A percentile compares a stretch with the other conserved stretches of the same genome.
Evolutionary conservation across 768 basidiomycete genomes (phyloP).

Genomic region (Sarcomyxa edulis): DNA sequence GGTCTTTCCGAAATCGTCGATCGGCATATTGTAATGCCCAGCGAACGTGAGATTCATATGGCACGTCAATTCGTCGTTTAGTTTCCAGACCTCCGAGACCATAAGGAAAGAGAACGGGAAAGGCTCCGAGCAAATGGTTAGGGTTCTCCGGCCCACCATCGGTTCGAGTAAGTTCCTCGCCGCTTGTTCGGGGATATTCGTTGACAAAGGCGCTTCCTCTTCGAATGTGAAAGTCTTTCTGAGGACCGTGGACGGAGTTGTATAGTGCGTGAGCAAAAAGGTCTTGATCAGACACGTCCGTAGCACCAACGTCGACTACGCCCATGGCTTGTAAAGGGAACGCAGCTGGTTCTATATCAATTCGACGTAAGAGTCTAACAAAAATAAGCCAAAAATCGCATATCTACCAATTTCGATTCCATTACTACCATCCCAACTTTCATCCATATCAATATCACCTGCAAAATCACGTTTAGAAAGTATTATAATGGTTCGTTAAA

Average conservation of each 20-base stretch:
- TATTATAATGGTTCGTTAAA: too few species aligned
- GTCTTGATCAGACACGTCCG: conserved; percentile 12
- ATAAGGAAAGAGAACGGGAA: conserved; percentile 29
- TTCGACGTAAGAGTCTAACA: too few species aligned
- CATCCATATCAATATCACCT: neutral
- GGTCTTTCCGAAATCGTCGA: conserved; percentile 20
- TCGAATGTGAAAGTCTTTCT: conserved; percentile 4
- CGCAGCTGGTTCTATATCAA: conserved; percentile 11
- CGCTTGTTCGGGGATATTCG: conserved; percentile 18
- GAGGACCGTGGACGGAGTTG: conserved; percentile 7
- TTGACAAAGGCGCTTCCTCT: conserved; percentile 19
- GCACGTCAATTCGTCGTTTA: conserved; percentile 8
- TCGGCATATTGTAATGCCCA: conserved; percentile 26
- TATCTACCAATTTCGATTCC: too few species aligned
- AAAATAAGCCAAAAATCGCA: too few species aligned
- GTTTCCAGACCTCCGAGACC: conserved; percentile 28
- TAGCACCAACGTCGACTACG: conserved; percentile 19
- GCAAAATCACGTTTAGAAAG: too few species aligned
- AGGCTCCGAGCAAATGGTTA: conserved; percentile 24
- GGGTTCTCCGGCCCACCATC: conserved; percentile 18
- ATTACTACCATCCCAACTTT: too few species aligned
- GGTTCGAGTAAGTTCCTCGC: conserved; percentile 8
- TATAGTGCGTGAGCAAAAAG: conserved; percentile 17
- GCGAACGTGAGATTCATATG: conserved; percentile 21
- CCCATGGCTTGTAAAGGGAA: conserved; percentile 21